These are phyloP conservation scores for Beauveria sp. DNA, from an alignment of 2,329 filamentous ascomycete genomes.

Conservation along the genomic window DNA sequence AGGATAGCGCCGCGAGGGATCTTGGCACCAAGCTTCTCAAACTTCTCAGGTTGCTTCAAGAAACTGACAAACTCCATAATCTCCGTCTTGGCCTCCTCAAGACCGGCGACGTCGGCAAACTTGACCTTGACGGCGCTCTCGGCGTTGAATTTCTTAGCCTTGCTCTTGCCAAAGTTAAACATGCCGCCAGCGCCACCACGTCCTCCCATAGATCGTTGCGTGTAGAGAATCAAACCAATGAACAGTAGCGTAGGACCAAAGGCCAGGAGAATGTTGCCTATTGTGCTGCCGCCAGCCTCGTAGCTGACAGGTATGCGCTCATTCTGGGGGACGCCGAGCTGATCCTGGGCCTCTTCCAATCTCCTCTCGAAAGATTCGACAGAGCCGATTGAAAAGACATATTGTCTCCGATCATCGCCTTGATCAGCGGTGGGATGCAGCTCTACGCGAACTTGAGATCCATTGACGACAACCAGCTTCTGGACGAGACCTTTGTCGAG, in stretches of 20 bases:
- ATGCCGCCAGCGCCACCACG: conserved; percentile 64
- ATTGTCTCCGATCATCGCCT: conserved; percentile 35
- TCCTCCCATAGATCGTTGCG: conserved; percentile 66
- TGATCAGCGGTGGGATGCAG: conserved; percentile 71
- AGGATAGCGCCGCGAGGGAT: conserved; percentile 95
- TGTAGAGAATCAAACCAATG: conserved; percentile 73
- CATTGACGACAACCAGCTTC: conserved; percentile 76
- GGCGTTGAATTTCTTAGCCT: conserved; percentile 95
- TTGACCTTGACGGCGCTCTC: conserved; percentile 96
- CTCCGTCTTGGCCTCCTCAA: conserved; percentile 96
- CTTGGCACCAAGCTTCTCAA: conserved; percentile 91
- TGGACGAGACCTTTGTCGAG: conserved; percentile 93
- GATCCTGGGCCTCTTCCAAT: conserved; percentile 79
- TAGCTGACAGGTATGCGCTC: conserved; percentile 94
- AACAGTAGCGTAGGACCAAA: conserved; percentile 86
- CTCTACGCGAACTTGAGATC: conserved; percentile 66
- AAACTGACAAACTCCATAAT: conserved; percentile 99
- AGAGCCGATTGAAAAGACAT: conserved; percentile 93
- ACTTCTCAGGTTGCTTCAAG: conserved; percentile 85
- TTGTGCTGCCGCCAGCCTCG: conserved; percentile 65
- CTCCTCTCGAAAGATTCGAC: conserved; percentile 86
- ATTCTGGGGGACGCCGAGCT: conserved; percentile 75
- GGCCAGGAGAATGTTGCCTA: conserved; percentile 63
- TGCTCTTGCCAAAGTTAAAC: conserved; percentile 93
- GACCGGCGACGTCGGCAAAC: conserved; percentile 91